Evolutionary conservation across 352 stramenopile species (phyloP).

Genomic region (Blastocystis hominis): DNA sequence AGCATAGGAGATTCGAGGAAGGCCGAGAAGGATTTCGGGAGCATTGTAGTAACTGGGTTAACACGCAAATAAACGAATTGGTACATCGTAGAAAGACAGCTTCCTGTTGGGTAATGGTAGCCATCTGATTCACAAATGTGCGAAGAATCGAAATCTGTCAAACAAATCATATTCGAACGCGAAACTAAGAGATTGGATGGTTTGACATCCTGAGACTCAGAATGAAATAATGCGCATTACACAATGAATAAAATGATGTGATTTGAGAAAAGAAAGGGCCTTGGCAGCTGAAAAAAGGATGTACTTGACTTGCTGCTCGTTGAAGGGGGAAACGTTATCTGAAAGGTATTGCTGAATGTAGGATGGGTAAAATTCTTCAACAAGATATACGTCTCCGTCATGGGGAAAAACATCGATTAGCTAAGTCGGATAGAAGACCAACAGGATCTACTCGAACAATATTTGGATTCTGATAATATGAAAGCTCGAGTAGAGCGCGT

Average conservation of each 20-base stretch:
- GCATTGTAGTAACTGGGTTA: constrained; percentile 33
- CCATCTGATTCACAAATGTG: background rate
- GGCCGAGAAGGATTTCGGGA: constrained; percentile 30
- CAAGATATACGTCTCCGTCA: constrained; percentile 38
- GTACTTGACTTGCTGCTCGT: constrained; percentile 45
- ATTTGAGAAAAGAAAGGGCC: constrained; percentile 26
- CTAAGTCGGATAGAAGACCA: background rate
- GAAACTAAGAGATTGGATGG: constrained; percentile 38
- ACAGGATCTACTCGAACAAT: constrained; percentile 5
- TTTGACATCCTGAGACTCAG: constrained; percentile 25
- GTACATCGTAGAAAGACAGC: constrained; percentile 26
- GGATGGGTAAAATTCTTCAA: constrained; percentile 50
- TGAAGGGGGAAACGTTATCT: background rate
- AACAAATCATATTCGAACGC: background rate
- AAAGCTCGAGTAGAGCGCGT: constrained; percentile 4
- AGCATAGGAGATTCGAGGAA: background rate
- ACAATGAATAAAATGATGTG: background rate
- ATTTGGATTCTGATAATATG: constrained; percentile 12
- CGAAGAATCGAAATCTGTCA: constrained; percentile 24
- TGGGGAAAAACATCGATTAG: constrained; percentile 53
- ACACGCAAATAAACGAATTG: background rate
- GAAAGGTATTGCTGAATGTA: constrained; percentile 46
- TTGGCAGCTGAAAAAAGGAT: constrained; percentile 45
- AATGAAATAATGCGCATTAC: background rate
- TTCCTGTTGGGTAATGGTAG: background rate